Base-by-base conservation (phyloP, 1,284 basidiomycete genomes). In the Sporisorium scitamineum region DNA sequence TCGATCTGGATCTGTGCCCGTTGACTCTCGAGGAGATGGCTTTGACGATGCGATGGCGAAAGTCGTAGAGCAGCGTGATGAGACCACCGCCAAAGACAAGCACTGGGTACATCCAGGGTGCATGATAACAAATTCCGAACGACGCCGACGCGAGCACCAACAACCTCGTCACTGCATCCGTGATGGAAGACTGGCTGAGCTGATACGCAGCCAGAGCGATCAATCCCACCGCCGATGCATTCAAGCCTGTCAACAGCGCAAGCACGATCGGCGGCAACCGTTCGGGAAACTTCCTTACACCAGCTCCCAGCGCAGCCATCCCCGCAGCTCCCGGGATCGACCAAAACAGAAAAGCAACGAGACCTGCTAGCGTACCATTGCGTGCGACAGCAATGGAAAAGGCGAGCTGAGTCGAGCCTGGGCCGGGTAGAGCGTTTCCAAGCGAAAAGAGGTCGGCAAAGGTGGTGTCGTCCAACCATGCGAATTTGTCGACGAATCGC, bases 201-300 rank as follows among this genome's bases (percentile, higher is more conserved):
- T 90, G 88, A 11, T 88, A 87, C 0, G 89, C 90, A 3, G 90
- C 89, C 14, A 90, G 86, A 0, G 88, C 88, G 60, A 90, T 89
- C 24, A 90, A 82, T 0, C 90, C 90, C 2, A 90, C 90, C 0
- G 89, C 88, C 0, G 89, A 87, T 0, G 89, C 88, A 76, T 91
- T 90, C 22, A 91, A 76, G 0, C 90, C 90, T 0, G 89, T 89
- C 18, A 91, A 84, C 9, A 90, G 85, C 2, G 87, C 88, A 45
- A 89, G 88, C 13, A 88, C 89, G 42, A 88, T 87, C 1, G 83
- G 80, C 0, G 90, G 89, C 0, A 90, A 86, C 5, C 79, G 81
- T 32, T 87, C 85, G 13, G 87, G 86, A 20, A 90, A 87, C 6
- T 79, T 85, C n/a, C 85, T 80, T 3, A 90, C 87, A n/a, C 87